Evolutionary conservation across 805 yeast genomes (phyloP), one percentile per base, ranked within the genome.

Genomic region (Kodamaea neixiangensis): DNA sequence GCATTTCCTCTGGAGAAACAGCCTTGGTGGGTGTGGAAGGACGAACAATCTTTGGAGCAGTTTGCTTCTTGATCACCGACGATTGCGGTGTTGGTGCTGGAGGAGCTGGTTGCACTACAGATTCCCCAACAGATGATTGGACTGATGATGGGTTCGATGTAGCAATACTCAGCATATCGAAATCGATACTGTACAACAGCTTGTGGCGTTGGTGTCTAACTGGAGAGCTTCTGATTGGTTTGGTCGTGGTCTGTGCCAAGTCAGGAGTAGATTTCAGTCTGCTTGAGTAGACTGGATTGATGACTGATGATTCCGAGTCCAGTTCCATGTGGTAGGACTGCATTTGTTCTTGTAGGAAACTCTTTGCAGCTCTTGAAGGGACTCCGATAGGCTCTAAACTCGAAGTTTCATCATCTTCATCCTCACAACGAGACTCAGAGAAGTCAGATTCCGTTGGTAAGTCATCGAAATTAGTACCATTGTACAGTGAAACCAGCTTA

Each of bases 141-240:
- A 40, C 21, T 19, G 49, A 40, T 13, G 45, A 39, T 19, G 47
- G 53, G 49, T 34, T 45, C 22, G 49, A 48, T 37, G 19, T 21
- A 14, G 44, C 46, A 7, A 19, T 43, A 46, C 44, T 39, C 48
- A 6, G 37, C 39, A 39, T 17, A 18, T 56, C 54, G 15, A 55
- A 57, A 41, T 63, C 61, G 40, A 74, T 71, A 48, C 62, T 65
- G 48, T 63, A 68, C 75, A 73, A 63, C 1, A 76, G 72, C 44
- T 68, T 67, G 47, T 69, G 71, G 29, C 79, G 69, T n/a, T 66
- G 53, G 47, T 74, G 79, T 34, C 68, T 65, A 20, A 56, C 55
- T 4, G 67, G 67, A 9, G 68, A 58, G n/a, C 39, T 31, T 9
- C 49, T 34, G 20, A 48, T 15, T 14, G 33, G n/a, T 37, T 17